Conservation (phyloP, 2,329 filamentous ascomycete species). For the Sclerotinia subarctica region DNA sequence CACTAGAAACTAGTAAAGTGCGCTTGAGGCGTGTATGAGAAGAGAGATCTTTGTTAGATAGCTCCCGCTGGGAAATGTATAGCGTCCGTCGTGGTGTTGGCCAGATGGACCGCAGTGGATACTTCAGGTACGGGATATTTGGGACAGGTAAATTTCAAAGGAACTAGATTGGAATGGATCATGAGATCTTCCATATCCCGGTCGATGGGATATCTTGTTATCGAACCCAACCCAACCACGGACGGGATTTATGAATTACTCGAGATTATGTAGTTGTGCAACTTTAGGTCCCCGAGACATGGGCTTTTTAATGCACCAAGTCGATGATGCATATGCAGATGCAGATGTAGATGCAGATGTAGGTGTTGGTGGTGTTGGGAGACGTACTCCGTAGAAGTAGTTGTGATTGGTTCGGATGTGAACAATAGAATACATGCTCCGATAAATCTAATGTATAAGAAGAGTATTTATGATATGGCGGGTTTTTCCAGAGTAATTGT, state of each 20-base stretch:
- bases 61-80: neutral
- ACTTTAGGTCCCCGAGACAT: conserved; percentile 9
- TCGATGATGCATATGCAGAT: neutral
- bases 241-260: neutral
- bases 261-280: neutral
- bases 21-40: conserved; percentile 5
- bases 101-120: neutral
- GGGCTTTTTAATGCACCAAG: neutral
- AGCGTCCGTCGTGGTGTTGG: no score
- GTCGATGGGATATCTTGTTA: neutral
- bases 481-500: neutral
- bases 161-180: neutral
- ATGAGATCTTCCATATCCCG: conserved; percentile 1
- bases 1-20: neutral
- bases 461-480: neutral
- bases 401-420: neutral
- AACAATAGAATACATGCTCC: neutral
- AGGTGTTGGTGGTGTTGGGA: no score
- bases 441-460: neutral
- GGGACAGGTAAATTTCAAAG: neutral
- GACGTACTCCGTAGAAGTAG: no score
- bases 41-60: neutral
- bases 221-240: conserved; percentile 2
- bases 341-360: neutral
- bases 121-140: neutral